Evolutionary conservation across 345 rosid species (phyloP).

Genomic region (Salix arbutifolia): DNA sequence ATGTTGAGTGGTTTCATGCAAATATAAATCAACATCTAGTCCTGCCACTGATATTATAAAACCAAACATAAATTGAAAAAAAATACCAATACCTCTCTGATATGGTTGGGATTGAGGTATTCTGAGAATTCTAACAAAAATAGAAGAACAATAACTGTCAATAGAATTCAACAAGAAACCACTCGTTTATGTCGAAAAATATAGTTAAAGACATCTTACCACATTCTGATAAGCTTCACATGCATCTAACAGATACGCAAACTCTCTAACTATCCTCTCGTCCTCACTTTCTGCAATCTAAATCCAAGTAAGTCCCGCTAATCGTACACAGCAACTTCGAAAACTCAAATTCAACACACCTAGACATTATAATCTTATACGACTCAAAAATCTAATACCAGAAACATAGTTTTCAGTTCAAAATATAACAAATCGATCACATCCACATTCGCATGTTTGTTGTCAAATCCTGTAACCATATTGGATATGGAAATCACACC

Average conservation of each 20-base stretch:
- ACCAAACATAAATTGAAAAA: neutral
- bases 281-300: slow-evolving; percentile 73
- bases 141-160: slow-evolving; percentile 17
- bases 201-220: slow-evolving; percentile 31
- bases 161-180: neutral
- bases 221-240: slow-evolving; percentile 33
- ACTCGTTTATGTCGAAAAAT: neutral
- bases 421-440: too few species aligned
- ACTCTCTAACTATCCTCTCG: slow-evolving; percentile 74
- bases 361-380: neutral
- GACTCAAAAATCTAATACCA: too few species aligned
- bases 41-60: neutral
- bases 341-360: neutral
- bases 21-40: neutral
- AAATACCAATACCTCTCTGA: slow-evolving; percentile 50
- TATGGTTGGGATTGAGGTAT: slow-evolving; percentile 31
- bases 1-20: neutral
- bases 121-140: slow-evolving; percentile 30
- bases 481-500: too few species aligned
- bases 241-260: slow-evolving; percentile 61
- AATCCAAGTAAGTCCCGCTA: slow-evolving; percentile 36
- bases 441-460: too few species aligned
- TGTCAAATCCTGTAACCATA: too few species aligned
- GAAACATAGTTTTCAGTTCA: too few species aligned
- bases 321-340: slow-evolving; percentile 11